Evolutionary conservation across 805 yeast genomes (phyloP).

Genomic region (Kuraishia capsulata): DNA sequence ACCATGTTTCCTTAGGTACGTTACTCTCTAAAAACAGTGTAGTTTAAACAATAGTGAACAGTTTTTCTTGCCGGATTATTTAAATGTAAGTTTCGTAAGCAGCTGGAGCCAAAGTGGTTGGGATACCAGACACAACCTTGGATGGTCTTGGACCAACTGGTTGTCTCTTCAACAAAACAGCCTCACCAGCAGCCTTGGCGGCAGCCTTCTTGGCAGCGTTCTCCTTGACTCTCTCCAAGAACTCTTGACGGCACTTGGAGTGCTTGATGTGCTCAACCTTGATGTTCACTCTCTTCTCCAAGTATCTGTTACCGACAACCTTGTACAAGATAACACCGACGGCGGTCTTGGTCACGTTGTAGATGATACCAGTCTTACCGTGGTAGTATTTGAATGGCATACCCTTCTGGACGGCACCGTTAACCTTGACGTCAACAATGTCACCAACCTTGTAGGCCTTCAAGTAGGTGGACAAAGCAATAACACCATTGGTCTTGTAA

Average conservation of each 20-base stretch:
- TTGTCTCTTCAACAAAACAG: slow-evolving; percentile 92
- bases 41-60: too few relatives aligned
- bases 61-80: too few relatives aligned
- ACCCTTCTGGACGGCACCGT: slow-evolving; percentile 99
- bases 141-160: slow-evolving; percentile 97
- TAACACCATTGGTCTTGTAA: slow-evolving; percentile 95
- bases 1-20: too few relatives aligned
- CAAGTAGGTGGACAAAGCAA: slow-evolving; percentile 93
- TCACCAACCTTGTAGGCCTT: slow-evolving; percentile 98
- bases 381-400: slow-evolving; percentile 99
- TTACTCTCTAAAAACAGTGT: too few relatives aligned
- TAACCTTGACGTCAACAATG: slow-evolving; percentile 98
- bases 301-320: slow-evolving; percentile 97
- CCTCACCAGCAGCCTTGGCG: slow-evolving; percentile 91
- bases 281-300: slow-evolving; percentile 97
- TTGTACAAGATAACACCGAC: slow-evolving; percentile 98
- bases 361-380: slow-evolving; percentile 99
- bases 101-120: slow-evolving; percentile 98
- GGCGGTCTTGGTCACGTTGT: slow-evolving; percentile 97
- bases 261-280: slow-evolving; percentile 99
- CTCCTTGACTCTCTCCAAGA: slow-evolving; percentile 95
- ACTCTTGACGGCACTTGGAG: slow-evolving; percentile 99
- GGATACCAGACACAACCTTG: slow-evolving; percentile 76
- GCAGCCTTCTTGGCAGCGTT: slow-evolving; percentile 90
- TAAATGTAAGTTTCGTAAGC: slow-evolving; percentile 99